Evolutionary conservation across 2,329 filamentous ascomycete species (phyloP), one percentile per base, ranked within the genome.

Genomic region (Venturia asperata): DNA sequence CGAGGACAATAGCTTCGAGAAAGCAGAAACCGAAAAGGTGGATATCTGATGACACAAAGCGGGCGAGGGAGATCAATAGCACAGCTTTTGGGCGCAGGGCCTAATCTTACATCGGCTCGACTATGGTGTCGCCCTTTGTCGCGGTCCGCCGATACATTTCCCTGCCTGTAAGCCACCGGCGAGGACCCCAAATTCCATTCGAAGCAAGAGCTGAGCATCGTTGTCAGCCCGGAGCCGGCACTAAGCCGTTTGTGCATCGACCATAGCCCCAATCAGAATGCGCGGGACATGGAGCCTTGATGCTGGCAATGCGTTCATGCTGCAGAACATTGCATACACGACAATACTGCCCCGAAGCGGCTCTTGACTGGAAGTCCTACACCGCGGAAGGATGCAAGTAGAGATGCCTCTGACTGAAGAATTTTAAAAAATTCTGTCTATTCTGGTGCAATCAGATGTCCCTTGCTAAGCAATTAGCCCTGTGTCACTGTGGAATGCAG

Each of bases 201-300:
- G 39, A 27, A 61, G 42, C 10, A 34, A 61, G n/a, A 61, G 42
- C 42, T 42, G 60, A 43, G 11, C 21, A 61, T 42, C n/a, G 37
- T 27, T 43, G 60, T 61, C 60, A 61, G 60, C 60, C 42, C 45
- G 24, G 24, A 34, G 13, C 21, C 15, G 6, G 17, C 52, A 37
- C 39, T 61, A 45, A 34, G 34, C 13, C 39, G 17, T 21, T 43
- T 61, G 60, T 45, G 39, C 60, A 6, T 27, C 60, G 5, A 45
- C 37, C 19, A 41, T 45, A 45, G 19, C 9, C 60, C 60, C 60
- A 61, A 61, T 43, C 37, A 61, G 9, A 56, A 58, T n/a, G 52
- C 52, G 52, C n/a, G 52, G 52, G 52, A 37, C 27, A 58, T 58
- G 49, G 10, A 55, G 2, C 13, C 45, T 55, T 55, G 27, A 37